These are phyloP conservation scores for Huntiella omanensis DNA, from an alignment of 2,329 filamentous ascomycete species.

Conservation along the genomic window DNA sequence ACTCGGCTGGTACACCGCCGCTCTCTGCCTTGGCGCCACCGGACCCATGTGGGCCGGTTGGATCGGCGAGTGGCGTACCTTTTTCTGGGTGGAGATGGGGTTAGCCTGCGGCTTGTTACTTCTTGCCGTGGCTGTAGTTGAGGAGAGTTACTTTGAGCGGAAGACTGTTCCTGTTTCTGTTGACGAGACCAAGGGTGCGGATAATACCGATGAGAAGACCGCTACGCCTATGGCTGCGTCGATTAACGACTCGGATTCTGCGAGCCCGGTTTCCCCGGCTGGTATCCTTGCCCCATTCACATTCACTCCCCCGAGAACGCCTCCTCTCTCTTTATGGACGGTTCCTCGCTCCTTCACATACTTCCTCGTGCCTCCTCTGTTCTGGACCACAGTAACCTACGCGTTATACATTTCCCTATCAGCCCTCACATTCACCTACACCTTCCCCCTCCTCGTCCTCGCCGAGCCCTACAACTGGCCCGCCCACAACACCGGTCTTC, in stretches of 20 bases:
- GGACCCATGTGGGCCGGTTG: slow-evolving; percentile 40
- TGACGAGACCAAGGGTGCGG: neutral
- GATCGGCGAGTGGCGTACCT: slow-evolving; percentile 43
- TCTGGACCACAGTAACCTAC: slow-evolving; percentile 29
- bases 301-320: neutral
- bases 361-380: slow-evolving; percentile 27
- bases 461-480: slow-evolving; percentile 27
- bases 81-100: slow-evolving; percentile 41
- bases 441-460: slow-evolving; percentile 28
- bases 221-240: neutral
- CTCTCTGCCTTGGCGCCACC: slow-evolving; percentile 34
- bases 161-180: neutral
- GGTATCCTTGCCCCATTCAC: slow-evolving; percentile 11
- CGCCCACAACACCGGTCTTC: slow-evolving; percentile 25
- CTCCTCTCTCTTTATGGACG: slow-evolving; percentile 23
- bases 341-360: slow-evolving; percentile 27
- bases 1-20: slow-evolving; percentile 41
- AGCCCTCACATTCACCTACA: slow-evolving; percentile 27
- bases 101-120: slow-evolving; percentile 20
- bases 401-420: slow-evolving; percentile 22
- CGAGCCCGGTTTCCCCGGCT: neutral
- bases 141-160: slow-evolving; percentile 31
- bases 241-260: slow-evolving; percentile 13
- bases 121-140: slow-evolving; percentile 30
- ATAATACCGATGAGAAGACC: neutral